Conservation (phyloP, 2,329 filamentous ascomycete species). For the Cytospora schulzeri region DNA sequence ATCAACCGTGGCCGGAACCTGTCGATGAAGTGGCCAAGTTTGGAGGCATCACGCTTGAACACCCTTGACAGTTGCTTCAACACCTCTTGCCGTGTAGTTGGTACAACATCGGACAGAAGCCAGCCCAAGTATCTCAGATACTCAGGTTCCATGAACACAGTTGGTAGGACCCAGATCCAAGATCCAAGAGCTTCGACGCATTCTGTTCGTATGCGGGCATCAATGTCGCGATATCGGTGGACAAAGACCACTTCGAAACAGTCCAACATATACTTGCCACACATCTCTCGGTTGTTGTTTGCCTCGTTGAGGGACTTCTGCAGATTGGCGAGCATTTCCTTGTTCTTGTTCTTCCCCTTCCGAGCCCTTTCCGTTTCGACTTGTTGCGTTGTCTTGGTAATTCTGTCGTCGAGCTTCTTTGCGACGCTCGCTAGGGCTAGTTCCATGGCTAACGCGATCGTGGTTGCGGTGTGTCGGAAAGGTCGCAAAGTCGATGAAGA, state of each 20-base stretch:
- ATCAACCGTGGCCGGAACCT: conserved; percentile 84
- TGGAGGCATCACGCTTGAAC: conserved; percentile 78
- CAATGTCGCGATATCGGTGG: conserved; percentile 92
- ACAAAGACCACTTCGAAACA: conserved; percentile 93
- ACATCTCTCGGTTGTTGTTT: conserved; percentile 67
- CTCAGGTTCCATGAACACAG: conserved; percentile 85
- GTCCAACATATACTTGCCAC: conserved; percentile 75
- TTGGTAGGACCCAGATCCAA: conserved; percentile 85
- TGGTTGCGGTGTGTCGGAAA: conserved; percentile 91
- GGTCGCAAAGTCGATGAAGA: conserved; percentile 84
- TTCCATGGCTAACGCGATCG: conserved; percentile 78
- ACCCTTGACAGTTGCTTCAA: conserved; percentile 79
- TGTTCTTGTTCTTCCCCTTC: conserved; percentile 72
- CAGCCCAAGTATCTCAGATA: conserved; percentile 94
- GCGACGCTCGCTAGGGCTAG: conserved; percentile 64
- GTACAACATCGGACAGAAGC: conserved; percentile 83
- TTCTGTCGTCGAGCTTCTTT: conserved; percentile 53
- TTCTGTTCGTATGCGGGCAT: conserved; percentile 84
- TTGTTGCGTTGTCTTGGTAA: conserved; percentile 77
- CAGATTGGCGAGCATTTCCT: conserved; percentile 73
- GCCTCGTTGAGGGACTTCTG: conserved; percentile 72
- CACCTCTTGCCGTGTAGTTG: conserved; percentile 79
- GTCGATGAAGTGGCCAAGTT: conserved; percentile 90
- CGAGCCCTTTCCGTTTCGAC: conserved; percentile 72
- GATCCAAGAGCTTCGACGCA: conserved; percentile 83